These are phyloP conservation scores for Jackrogersella multiformis DNA, from an alignment of 495 filamentous ascomycete species.

Conservation along the genomic window DNA sequence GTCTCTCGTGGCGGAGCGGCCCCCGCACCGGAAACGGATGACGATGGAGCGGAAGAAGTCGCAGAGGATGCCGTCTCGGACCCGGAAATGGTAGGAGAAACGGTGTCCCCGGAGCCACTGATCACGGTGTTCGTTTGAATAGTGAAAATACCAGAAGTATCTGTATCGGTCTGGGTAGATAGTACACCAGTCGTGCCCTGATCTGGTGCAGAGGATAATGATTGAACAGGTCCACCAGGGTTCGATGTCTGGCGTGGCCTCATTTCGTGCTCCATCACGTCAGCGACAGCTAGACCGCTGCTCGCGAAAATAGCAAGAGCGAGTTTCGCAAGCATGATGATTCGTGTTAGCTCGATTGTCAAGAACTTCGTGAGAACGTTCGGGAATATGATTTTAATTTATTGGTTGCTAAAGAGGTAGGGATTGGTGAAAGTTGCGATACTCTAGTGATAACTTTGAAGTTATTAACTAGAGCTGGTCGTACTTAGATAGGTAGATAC, in stretches of 20 bases:
- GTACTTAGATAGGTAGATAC: too few relatives aligned
- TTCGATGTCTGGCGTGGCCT: constrained; percentile 27
- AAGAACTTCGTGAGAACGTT: neutral
- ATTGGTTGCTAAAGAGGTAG: neutral
- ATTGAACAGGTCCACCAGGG: constrained; percentile 29
- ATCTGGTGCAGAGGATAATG: constrained; percentile 17
- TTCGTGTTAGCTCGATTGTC: neutral
- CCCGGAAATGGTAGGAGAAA: neutral
- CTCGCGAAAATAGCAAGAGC: constrained; percentile 8
- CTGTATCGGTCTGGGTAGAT: constrained; percentile 28
- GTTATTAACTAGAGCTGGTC: too few relatives aligned
- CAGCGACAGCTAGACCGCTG: constrained; percentile 6
- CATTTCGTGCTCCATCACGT: neutral
- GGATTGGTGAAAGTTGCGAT: neutral
- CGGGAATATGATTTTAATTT: neutral
- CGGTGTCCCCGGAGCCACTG: neutral
- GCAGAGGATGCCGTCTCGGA: constrained; percentile 12
- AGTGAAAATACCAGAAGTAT: neutral
- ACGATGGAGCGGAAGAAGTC: constrained; percentile 1
- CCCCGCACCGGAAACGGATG: constrained; percentile 21
- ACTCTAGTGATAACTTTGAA: neutral
- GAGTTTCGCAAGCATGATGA: constrained; percentile 22
- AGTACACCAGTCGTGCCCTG: constrained; percentile 15
- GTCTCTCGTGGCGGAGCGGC: constrained; percentile 30
- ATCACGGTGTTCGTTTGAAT: constrained; percentile 19